phyloP scores from a whole-genome alignment of 805 yeast species.

The Wickerhamiella parazyma region DNA sequence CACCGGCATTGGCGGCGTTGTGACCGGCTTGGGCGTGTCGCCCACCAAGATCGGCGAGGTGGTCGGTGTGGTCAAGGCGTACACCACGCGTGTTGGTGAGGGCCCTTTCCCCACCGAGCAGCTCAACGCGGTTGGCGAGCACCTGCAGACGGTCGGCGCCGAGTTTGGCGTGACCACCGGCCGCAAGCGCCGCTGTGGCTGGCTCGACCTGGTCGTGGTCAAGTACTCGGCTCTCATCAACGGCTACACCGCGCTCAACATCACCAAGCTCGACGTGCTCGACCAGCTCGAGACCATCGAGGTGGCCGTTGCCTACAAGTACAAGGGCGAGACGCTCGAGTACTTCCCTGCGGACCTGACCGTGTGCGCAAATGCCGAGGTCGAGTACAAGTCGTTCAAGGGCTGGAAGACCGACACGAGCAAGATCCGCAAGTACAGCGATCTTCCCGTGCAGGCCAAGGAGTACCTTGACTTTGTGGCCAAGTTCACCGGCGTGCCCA shows the following conservation, averaged over 20 bases:
- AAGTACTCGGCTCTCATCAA: constrained; percentile 83
- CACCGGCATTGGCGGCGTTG: constrained; percentile 96
- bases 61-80: constrained; percentile 95
- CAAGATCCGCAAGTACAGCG: constrained; percentile 49
- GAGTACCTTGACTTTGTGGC: constrained; percentile 76
- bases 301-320: constrained; percentile 72
- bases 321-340: constrained; percentile 60
- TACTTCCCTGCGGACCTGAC: constrained; percentile 89
- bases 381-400: constrained; percentile 77
- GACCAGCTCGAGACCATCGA: constrained; percentile 80
- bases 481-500: constrained; percentile 67
- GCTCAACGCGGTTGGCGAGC: constrained; percentile 72
- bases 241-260: constrained; percentile 87
- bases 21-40: constrained; percentile 95
- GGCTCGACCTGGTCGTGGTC: constrained; percentile 93
- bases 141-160: constrained; percentile 81
- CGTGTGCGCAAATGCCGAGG: constrained; percentile 77
- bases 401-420: constrained; percentile 91
- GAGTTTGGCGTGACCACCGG: constrained; percentile 98
- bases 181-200: constrained; percentile 97
- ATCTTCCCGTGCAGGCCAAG: constrained; percentile 79
- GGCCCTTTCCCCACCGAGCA: constrained; percentile 99
- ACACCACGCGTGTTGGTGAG: constrained; percentile 97
- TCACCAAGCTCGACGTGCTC: constrained; percentile 90
- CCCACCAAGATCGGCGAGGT: constrained; percentile 68